Conservation (phyloP, 164 flowering plant genomes). For the Stephania cephalantha region DNA sequence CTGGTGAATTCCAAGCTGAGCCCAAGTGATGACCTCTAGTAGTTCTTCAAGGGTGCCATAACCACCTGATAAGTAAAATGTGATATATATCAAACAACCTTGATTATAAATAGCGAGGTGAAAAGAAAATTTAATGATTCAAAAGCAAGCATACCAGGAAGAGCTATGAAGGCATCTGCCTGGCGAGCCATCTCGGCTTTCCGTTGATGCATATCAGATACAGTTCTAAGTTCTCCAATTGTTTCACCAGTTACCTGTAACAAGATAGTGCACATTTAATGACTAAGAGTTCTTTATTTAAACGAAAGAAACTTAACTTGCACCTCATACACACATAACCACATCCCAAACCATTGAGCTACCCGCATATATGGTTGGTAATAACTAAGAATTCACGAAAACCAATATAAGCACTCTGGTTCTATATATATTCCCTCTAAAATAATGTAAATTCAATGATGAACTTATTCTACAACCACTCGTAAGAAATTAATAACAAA, state of each 20-base stretch:
- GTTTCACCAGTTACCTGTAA: conserved; percentile 72
- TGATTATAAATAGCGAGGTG: neutral
- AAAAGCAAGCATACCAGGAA: conserved; percentile 53
- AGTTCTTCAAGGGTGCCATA: conserved; percentile 93
- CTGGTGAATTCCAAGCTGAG: conserved; percentile 86
- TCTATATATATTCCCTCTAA: neutral
- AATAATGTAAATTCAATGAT: too few relatives aligned
- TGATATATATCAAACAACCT: neutral
- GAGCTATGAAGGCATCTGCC: conserved; percentile 95
- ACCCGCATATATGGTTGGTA: too few relatives aligned
- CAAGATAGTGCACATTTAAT: neutral
- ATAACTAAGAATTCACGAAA: neutral
- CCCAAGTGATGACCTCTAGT: conserved; percentile 90
- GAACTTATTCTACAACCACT: neutral
- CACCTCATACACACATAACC: too few relatives aligned
- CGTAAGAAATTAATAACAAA: too few relatives aligned
- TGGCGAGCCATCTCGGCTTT: conserved; percentile 94
- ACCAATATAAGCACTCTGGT: too few relatives aligned
- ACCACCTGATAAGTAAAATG: conserved; percentile 50
- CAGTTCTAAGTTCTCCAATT: conserved; percentile 83
- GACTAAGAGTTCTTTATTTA: too few relatives aligned
- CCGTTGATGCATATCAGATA: conserved; percentile 87
- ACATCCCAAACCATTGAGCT: too few relatives aligned
- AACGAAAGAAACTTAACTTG: too few relatives aligned
- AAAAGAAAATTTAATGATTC: neutral